A percentile compares a stretch with the other conserved stretches of the same genome.
These are phyloP conservation scores for Miamiensis avidus DNA, from an alignment of 169 alveolate genomes.

Conservation along the genomic window DNA sequence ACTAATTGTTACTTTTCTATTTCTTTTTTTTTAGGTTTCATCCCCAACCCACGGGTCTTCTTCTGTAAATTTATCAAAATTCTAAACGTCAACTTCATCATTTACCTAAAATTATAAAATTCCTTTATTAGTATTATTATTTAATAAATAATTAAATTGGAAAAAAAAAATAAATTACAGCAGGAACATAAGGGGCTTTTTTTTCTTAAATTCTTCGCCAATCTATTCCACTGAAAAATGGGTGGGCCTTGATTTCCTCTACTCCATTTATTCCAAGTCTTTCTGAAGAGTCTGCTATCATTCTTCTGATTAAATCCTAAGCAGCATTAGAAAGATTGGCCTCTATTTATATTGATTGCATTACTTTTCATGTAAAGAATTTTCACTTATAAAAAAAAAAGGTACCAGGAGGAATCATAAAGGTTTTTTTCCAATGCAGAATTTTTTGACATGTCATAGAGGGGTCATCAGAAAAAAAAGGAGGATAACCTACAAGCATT, in stretches of 20 bases:
- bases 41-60: constrained; percentile 37
- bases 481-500: constrained; percentile 90
- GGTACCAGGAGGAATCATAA: constrained; percentile 61
- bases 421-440: constrained; percentile 73
- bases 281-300: constrained; percentile 24
- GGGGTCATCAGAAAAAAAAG: constrained; percentile 86
- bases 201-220: constrained; percentile 54
- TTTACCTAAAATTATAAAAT: background rate
- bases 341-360: constrained; percentile 3
- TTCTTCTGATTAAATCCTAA: constrained; percentile 34
- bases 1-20: constrained; percentile 17
- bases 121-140: background rate
- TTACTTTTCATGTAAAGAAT: no score
- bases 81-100: constrained; percentile 24
- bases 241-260: constrained; percentile 77
- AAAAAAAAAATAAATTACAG: background rate
- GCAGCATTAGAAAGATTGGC: constrained; percentile 40
- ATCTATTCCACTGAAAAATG: constrained; percentile 75
- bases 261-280: constrained; percentile 71
- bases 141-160: background rate
- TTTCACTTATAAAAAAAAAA: no score
- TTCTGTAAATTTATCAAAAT: constrained; percentile 59
- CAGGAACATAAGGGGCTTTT: constrained; percentile 67
- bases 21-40: constrained; percentile 10
- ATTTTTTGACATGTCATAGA: constrained; percentile 84